A percentile compares a stretch with the other conserved stretches of the same genome.
These are phyloP conservation scores for Aspergillus sp. DNA, from an alignment of 2,329 filamentous ascomycete genomes.

Conservation along the genomic window DNA sequence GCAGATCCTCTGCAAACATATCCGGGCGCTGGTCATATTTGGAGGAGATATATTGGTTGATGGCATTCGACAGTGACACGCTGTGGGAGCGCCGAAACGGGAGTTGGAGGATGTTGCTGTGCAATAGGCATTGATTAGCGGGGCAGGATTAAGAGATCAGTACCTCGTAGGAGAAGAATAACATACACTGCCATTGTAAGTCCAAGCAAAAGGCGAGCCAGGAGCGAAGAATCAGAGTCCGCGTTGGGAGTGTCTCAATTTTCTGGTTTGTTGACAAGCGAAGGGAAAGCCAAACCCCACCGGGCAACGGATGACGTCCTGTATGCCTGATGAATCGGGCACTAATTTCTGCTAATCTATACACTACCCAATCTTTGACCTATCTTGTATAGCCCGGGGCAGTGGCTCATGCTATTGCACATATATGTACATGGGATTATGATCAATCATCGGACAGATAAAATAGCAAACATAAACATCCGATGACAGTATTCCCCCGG, in stretches of 20 bases:
- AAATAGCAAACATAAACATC: slow-evolving; percentile 1
- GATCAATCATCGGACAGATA: slow-evolving; percentile 2
- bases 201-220: slow-evolving; percentile 5
- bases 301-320: slow-evolving; percentile 28
- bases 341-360: too few species aligned
- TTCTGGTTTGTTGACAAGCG: slow-evolving; percentile 23
- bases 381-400: not conserved
- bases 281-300: slow-evolving; percentile 20
- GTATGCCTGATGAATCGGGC: slow-evolving; percentile 11
- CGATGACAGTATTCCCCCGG: not conserved
- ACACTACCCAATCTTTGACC: too few species aligned
- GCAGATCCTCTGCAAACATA: slow-evolving; percentile 86
- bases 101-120: slow-evolving; percentile 56
- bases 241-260: not conserved
- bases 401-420: slow-evolving; percentile 8
- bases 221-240: slow-evolving; percentile 7
- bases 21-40: slow-evolving; percentile 99
- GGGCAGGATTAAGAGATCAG: not conserved
- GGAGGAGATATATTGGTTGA: slow-evolving; percentile 90
- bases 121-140: not conserved
- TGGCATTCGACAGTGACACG: slow-evolving; percentile 70
- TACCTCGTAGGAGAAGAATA: not conserved
- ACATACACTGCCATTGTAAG: slow-evolving; percentile 32
- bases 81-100: slow-evolving; percentile 82
- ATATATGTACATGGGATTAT: slow-evolving; percentile 15